phyloP scores from a whole-genome alignment of 2,329 filamentous ascomycete species.

The Curvularia sp. region DNA sequence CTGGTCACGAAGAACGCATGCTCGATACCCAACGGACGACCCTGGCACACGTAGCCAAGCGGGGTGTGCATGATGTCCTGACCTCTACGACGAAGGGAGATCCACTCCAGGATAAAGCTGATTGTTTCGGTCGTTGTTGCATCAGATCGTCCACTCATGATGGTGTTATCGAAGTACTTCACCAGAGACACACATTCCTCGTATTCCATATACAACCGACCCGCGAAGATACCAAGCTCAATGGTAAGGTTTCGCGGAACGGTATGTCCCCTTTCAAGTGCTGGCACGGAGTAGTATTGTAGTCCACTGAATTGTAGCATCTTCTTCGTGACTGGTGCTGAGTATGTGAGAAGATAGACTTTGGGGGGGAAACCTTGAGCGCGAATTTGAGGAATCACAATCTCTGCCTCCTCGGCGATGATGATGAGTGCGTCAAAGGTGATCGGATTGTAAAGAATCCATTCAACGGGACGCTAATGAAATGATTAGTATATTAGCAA shows the following conservation, averaged over 20 bases:
- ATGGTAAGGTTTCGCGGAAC: slow-evolving; percentile 61
- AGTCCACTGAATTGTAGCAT: slow-evolving; percentile 66
- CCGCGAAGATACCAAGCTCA: slow-evolving; percentile 65
- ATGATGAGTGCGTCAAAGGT: slow-evolving; percentile 61
- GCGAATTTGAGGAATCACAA: slow-evolving; percentile 56
- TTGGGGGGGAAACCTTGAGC: not conserved
- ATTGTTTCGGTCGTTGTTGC: slow-evolving; percentile 16
- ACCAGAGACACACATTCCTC: slow-evolving; percentile 45
- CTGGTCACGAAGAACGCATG: slow-evolving; percentile 59
- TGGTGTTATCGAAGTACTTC: slow-evolving; percentile 16
- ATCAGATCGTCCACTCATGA: slow-evolving; percentile 1
- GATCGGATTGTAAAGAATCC: slow-evolving; percentile 62
- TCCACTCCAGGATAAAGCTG: slow-evolving; percentile 59
- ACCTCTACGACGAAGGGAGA: slow-evolving; percentile 59
- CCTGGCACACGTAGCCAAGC: slow-evolving; percentile 61
- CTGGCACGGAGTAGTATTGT: slow-evolving; percentile 60
- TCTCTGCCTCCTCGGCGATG: slow-evolving; percentile 67
- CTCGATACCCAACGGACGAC: slow-evolving; percentile 53
- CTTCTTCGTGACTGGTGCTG: slow-evolving; percentile 63
- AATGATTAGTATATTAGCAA: not conserved
- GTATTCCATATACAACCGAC: slow-evolving; percentile 64
- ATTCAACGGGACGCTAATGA: slow-evolving; percentile 56
- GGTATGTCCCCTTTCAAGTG: slow-evolving; percentile 47
- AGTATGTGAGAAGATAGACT: slow-evolving; percentile 61
- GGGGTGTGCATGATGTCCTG: slow-evolving; percentile 64